A percentile compares a stretch with the other conserved stretches of the same genome.
Evolutionary conservation across 2,329 filamentous ascomycete genomes (phyloP).

Genomic region (Parafenestella ontariensis): DNA sequence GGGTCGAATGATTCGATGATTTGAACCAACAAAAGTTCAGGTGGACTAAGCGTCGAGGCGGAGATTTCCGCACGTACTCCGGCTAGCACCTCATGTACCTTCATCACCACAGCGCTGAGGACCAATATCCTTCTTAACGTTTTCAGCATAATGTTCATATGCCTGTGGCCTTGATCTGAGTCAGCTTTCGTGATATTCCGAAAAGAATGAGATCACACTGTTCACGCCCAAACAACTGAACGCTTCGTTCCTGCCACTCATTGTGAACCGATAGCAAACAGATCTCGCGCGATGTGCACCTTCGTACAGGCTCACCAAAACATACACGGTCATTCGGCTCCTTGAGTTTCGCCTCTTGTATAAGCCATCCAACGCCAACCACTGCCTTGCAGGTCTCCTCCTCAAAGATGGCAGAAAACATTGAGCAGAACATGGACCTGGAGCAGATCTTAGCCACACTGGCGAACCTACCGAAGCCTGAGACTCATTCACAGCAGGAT

Average conservation of each 20-base stretch:
- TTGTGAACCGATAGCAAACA: slow-evolving; percentile 12
- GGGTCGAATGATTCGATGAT: slow-evolving; percentile 38
- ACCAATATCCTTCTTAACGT: neutral
- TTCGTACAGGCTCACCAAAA: neutral
- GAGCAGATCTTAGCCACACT: slow-evolving; percentile 46
- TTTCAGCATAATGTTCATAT: neutral
- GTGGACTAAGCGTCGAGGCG: slow-evolving; percentile 31
- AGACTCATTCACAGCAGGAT: slow-evolving; percentile 16
- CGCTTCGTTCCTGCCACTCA: slow-evolving; percentile 10
- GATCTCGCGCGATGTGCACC: slow-evolving; percentile 15
- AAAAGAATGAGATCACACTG: neutral
- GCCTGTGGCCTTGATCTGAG: neutral
- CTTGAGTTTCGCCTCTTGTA: neutral
- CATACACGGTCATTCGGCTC: neutral
- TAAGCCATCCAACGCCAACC: neutral
- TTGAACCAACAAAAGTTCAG: slow-evolving; percentile 46
- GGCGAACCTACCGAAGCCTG: slow-evolving; percentile 35
- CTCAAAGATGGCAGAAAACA: slow-evolving; percentile 41
- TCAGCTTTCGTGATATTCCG: neutral
- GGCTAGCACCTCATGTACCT: slow-evolving; percentile 16
- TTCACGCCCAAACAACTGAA: neutral
- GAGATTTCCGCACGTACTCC: slow-evolving; percentile 32
- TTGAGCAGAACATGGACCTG: slow-evolving; percentile 36
- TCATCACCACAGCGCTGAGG: neutral
- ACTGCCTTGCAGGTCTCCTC: neutral